Conservation (phyloP, 805 yeast genomes). For the Kuraishia piskuri region DNA sequence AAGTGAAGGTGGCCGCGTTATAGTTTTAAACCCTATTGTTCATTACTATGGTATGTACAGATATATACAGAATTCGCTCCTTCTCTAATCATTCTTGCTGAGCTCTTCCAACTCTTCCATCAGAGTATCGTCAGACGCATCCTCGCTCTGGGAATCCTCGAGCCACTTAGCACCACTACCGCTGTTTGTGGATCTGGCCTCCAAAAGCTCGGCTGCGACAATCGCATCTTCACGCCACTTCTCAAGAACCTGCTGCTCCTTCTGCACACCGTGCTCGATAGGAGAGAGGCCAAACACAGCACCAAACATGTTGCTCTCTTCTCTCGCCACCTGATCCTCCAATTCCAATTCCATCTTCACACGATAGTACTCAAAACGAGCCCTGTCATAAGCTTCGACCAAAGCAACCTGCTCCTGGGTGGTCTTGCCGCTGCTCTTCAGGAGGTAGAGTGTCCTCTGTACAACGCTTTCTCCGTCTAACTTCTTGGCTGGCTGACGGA, state of each 20-base stretch:
- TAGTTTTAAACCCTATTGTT: constrained; percentile 9
- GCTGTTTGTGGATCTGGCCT: constrained; percentile 11
- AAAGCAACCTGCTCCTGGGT: constrained; percentile 24
- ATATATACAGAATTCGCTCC: constrained; percentile 9
- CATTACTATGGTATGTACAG: constrained; percentile 5
- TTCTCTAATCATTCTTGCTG: constrained; percentile 13
- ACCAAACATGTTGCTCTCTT: constrained; percentile 84
- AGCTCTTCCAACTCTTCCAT: constrained; percentile 8
- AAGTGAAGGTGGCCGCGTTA: constrained; percentile 4
- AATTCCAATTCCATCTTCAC: constrained; percentile 79
- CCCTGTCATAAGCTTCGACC: constrained; percentile 70
- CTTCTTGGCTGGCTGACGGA: constrained; percentile 64
- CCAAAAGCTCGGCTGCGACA: constrained; percentile 47
- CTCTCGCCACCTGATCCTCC: constrained; percentile 60
- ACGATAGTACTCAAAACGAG: constrained; percentile 83
- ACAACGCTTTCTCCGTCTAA: constrained; percentile 88
- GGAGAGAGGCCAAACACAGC: constrained; percentile 57
- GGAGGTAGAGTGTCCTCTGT: constrained; percentile 57
- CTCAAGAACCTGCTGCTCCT: constrained; percentile 64
- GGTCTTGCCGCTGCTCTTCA: constrained; percentile 21
- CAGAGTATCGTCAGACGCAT: constrained; percentile 12
- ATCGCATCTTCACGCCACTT: constrained; percentile 69
- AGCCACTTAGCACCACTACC: neutral
- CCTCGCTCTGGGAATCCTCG: constrained; percentile 27
- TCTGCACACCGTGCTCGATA: constrained; percentile 57